A percentile compares a stretch with the other conserved stretches of the same genome.
phyloP scores from a whole-genome alignment of 2,329 filamentous ascomycete genomes.

The Hypoxylon sp. region DNA sequence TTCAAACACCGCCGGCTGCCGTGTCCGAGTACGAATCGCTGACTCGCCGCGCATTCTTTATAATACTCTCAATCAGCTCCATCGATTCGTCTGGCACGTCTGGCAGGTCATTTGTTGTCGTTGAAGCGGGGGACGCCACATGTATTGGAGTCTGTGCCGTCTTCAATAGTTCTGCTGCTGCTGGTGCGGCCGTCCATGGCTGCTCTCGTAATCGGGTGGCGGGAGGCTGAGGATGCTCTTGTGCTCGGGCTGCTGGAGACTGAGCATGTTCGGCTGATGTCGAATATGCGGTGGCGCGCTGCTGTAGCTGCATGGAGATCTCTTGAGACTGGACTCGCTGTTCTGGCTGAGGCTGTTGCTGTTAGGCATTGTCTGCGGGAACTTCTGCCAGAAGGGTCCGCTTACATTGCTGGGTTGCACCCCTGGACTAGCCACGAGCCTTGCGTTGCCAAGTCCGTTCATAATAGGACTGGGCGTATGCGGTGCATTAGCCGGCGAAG shows the following conservation, averaged over 20 bases:
- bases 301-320: conserved; percentile 27
- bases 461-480: conserved; percentile 5
- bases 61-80: conserved; percentile 47
- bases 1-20: conserved; percentile 1
- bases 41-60: conserved; percentile 45
- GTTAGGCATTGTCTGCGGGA: conserved; percentile 46
- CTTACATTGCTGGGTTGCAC: conserved; percentile 46
- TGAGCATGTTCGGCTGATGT: conserved; percentile 2
- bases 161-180: conserved; percentile 9
- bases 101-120: conserved; percentile 38
- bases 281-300: not conserved
- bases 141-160: conserved; percentile 5
- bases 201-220: conserved; percentile 8
- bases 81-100: conserved; percentile 47
- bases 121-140: not conserved
- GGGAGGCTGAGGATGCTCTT: conserved; percentile 3
- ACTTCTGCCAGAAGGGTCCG: conserved; percentile 44
- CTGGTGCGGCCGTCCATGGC: conserved; percentile 11
- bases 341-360: conserved; percentile 43
- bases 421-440: conserved; percentile 36
- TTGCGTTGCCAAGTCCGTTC: conserved; percentile 20
- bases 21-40: conserved; percentile 31
- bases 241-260: conserved; percentile 5
- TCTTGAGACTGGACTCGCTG: conserved; percentile 30
- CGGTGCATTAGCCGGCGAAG: conserved; percentile 3